Base-by-base conservation (phyloP, 257 asterid species). In the Scutellaria barbata region DNA sequence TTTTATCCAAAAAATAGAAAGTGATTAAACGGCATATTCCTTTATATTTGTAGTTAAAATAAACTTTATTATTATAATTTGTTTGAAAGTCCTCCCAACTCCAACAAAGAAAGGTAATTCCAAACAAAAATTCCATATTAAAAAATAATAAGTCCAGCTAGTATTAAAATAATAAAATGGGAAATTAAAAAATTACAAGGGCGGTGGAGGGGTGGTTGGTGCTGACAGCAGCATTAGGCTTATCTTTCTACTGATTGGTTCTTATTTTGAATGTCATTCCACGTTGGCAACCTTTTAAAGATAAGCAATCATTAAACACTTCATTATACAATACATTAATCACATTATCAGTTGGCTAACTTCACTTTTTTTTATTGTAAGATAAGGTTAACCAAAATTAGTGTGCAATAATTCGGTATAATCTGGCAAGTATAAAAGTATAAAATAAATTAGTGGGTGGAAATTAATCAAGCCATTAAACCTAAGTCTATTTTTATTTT, bases 231-330 rank as follows among this genome's bases (percentile, higher is more conserved):
- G 47, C 71, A 52, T 25, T 43, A 30, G 18, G 48, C 63, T 11
- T 43, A 55, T 69, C 62, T 39, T 17, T 51, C 13, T 14, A 45
- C 13, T 45, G n/a, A 51, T 69, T 69, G 66, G 61, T 33, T 12
- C 66, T 53, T 22, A 52, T 35, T 66, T 41, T 66, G 47, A n/a
- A 66, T 47, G 63, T 63, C 43, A 43, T 33, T 58, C 75, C 75
- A 58, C 60, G 43, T 68, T 70, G 80, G 81, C 76, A 20, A 8
- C 18, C n/a, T 63, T 75, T 11, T 14, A 12, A 62, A 10, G 35
- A 76, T 57, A 12, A 58, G 69, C 73, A 59, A 71, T 76, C 50
- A 53, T 71, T 46, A 46, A 55, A 63, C 55, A 46, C 62, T 69
- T 39, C 1, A 25, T 56, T 41, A 60, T 53, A 40, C 35, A 7